Evolutionary conservation across 1,139 yeast species (phyloP), one percentile per base, ranked within the genome.

Genomic region (Suhomyces wounanorum): DNA sequence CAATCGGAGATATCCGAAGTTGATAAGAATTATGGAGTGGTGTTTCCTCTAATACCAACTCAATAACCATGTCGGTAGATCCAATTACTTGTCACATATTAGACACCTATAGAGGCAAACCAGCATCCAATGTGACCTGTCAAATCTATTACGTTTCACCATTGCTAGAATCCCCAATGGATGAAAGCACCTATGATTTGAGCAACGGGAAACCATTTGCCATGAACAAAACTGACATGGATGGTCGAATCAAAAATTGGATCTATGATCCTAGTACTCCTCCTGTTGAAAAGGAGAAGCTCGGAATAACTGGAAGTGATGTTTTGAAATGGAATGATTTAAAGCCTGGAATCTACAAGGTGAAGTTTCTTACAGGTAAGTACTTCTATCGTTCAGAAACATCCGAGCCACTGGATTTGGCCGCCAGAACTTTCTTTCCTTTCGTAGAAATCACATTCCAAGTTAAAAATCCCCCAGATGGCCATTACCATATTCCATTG

Each of bases 11-110:
- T 50, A 13, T 38, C 55, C 55, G 55, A 50, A 23, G 8, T 8
- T 16, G 46, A 33, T 50, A 25, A 43, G 41, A 28, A 16, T 9
- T 21, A 17, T n/a, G 18, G 13, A 11, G 6, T 3, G 3, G 23
- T 3, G 6, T 21, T 4, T 21, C 23, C 23, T 21, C 23, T 21
- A 21, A 6, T 21, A 4, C 23, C 23, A 21, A 14, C 21, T 14
- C 30, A n/a, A 25, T 37, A 14, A 40, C 3, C 35, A 50, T 51
- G 53, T 47, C 52, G 14, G 75, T 67, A 33, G 77, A 70, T 52
- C 91, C 91, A 43, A 82, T 91, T 45, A 89, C 97, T 8, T 90
- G 97, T 67, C 97, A 91, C 66, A 82, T 91, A 14, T 74, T 91
- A 38, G 96, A 91, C 61, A 90, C 97, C 6, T 83, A 87, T n/a